These are phyloP conservation scores for Torulaspora delbrueckii DNA, from an alignment of 805 yeast species.

Conservation along the genomic window DNA sequence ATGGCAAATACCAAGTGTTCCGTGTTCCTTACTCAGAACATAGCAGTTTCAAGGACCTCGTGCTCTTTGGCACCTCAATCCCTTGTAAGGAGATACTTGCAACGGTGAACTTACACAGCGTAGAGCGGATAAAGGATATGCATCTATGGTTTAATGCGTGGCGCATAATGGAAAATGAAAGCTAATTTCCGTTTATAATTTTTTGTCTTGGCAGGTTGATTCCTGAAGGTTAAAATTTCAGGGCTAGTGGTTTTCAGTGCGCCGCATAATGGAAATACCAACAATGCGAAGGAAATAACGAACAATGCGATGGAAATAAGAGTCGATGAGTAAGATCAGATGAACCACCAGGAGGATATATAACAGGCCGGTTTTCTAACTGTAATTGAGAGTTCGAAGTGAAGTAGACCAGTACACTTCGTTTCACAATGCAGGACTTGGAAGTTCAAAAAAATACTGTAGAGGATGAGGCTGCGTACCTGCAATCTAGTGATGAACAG, in stretches of 20 bases:
- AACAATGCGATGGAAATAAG: background rate
- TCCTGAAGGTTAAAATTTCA: too few relatives aligned
- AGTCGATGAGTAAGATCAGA: background rate
- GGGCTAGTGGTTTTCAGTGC: too few relatives aligned
- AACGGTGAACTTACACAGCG: conserved; percentile 56
- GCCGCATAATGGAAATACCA: background rate
- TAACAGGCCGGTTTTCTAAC: too few relatives aligned
- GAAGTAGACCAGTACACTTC: background rate
- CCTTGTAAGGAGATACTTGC: conserved; percentile 58
- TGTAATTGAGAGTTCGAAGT: too few relatives aligned
- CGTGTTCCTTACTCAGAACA: conserved; percentile 90
- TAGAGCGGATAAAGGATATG: conserved; percentile 29
- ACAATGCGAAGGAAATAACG: background rate
- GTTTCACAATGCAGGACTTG: background rate
- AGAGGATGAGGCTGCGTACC: background rate
- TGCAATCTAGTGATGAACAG: background rate
- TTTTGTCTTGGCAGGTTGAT: too few relatives aligned
- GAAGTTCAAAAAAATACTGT: background rate
- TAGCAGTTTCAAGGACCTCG: conserved; percentile 78
- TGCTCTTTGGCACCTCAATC: conserved; percentile 54
- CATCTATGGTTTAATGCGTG: conserved; percentile 37
- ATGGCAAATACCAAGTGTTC: conserved; percentile 44
- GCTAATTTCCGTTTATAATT: too few relatives aligned
- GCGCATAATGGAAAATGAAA: conserved; percentile 16
- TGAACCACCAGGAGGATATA: background rate